Percentiles rank a stretch among this genome's conserved stretches.
Evolutionary conservation across 2,329 filamentous ascomycete genomes (phyloP).

Genomic region (Ophiocordyceps camponoti-floridani): DNA sequence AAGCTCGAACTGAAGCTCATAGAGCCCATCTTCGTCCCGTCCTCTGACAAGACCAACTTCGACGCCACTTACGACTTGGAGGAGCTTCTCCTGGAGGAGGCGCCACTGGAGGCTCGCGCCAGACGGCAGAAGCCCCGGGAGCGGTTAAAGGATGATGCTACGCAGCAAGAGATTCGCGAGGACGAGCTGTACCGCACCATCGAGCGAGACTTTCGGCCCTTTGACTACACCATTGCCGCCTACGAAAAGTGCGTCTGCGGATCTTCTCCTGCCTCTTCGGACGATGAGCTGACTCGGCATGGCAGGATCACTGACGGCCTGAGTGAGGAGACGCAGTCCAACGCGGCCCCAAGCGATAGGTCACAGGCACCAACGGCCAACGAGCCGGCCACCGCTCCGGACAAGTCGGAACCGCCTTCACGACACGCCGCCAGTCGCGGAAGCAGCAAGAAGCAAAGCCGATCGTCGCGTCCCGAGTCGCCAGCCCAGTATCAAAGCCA

Average conservation of each 20-base stretch:
- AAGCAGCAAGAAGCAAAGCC: conserved; percentile 2
- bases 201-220: conserved; percentile 81
- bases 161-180: conserved; percentile 83
- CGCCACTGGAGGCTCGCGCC: conserved; percentile 80
- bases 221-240: conserved; percentile 77
- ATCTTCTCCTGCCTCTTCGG: not conserved
- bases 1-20: conserved; percentile 74
- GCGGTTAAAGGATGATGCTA: conserved; percentile 81
- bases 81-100: conserved; percentile 83
- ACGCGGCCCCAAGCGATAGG: conserved; percentile 1
- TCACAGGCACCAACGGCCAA: conserved; percentile 35
- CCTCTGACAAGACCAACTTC: conserved; percentile 96
- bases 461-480: conserved; percentile 13
- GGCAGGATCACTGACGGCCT: conserved; percentile 19
- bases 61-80: conserved; percentile 96
- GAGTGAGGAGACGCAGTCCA: conserved; percentile 4
- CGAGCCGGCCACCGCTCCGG: conserved; percentile 24
- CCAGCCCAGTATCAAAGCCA: conserved; percentile 28
- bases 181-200: conserved; percentile 91
- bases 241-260: conserved; percentile 48
- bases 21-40: conserved; percentile 80
- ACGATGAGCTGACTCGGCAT: conserved; percentile 4
- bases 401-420: not conserved
- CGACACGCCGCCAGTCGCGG: not conserved
- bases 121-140: conserved; percentile 87